Evolutionary conservation across 352 stramenopile species (phyloP), one percentile per base, ranked within the genome.

Genomic region (Globisporangium nagaii): DNA sequence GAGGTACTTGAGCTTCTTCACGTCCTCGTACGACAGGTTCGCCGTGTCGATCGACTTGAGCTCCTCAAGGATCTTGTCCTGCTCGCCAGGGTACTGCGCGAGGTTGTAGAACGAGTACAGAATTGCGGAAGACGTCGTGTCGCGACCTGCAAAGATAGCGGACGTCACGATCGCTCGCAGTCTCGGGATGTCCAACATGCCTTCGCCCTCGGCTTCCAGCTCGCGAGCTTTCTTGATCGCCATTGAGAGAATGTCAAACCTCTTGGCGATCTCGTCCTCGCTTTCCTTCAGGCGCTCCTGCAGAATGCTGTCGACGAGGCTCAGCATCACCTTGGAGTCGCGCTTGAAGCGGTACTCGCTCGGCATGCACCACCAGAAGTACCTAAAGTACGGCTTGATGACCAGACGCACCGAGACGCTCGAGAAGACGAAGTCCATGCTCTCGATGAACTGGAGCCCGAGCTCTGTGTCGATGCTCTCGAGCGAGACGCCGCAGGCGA

Each of bases 81-180:
- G 71, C 10, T 79, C 65, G 24, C 57, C 39, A 20, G 78, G 75
- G 46, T 90, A 56, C 20, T 54, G 82, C 2, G 81, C 70, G 2
- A 95, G 63, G n/a, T 60, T 61, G 52, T 95, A 93, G 34, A 93
- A 80, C 19, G 63, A 67, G 42, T 49, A 49, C 12, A 19, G 5
- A 17, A 49, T 35, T 6, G 13, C 17, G 6, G 28, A 28, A 1
- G 42, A 28, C 13, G 42, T 49, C 4, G 42, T 49, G 25, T 49
- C 42, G 6, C 42, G 25, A 4, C 42, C 42, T 2, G 42, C 42
- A 13, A 49, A 49, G 13, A 49, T 48, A 11, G n/a, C 22, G 11
- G 25, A 19, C 4, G 30, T 15, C 11, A 48, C 17, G 25, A 48
- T 35, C 24, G 42, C 32, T 30, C 42, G 42, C 24, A 48, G 24